A percentile compares a stretch with the other conserved stretches of the same genome.
phyloP scores from a whole-genome alignment of 495 filamentous ascomycete genomes.

The Bryoglossum gracile region DNA sequence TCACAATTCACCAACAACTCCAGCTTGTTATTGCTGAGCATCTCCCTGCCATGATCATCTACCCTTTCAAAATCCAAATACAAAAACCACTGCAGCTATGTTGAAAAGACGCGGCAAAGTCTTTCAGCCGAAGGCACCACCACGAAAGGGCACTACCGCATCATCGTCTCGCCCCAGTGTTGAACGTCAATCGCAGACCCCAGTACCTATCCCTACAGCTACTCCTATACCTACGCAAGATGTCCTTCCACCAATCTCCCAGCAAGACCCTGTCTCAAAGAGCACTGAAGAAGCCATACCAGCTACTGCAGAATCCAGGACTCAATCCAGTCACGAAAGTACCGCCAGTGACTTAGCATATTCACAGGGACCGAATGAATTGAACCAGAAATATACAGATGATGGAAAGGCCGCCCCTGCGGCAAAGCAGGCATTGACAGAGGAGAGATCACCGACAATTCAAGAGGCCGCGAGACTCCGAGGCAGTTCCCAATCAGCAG shows the following conservation, averaged over 20 bases:
- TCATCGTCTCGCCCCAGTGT: conserved; percentile 21
- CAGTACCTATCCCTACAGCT: conserved; percentile 7
- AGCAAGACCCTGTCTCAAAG: not conserved
- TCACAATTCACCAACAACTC: too few species aligned
- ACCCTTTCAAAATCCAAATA: too few species aligned
- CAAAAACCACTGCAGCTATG: conserved; percentile 9
- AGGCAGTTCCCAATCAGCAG: too few species aligned
- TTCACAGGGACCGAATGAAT: too few species aligned
- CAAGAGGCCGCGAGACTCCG: too few species aligned
- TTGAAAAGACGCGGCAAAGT: conserved; percentile 15
- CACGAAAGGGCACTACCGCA: conserved; percentile 12
- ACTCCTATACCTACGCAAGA: not conserved
- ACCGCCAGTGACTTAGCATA: not conserved
- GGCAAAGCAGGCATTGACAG: too few species aligned
- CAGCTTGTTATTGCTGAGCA: too few species aligned
- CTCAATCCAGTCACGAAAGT: not conserved
- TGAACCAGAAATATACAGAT: too few species aligned
- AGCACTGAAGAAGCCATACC: not conserved
- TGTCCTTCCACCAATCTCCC: not conserved
- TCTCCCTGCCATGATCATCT: too few species aligned
- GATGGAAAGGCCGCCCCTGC: too few species aligned
- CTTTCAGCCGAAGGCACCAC: conserved; percentile 22
- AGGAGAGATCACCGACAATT: too few species aligned
- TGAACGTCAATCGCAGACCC: conserved; percentile 24
- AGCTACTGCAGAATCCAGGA: too few species aligned